phyloP scores from a whole-genome alignment of 2,329 filamentous ascomycete genomes.

The Aspergillus sclerotialis region DNA sequence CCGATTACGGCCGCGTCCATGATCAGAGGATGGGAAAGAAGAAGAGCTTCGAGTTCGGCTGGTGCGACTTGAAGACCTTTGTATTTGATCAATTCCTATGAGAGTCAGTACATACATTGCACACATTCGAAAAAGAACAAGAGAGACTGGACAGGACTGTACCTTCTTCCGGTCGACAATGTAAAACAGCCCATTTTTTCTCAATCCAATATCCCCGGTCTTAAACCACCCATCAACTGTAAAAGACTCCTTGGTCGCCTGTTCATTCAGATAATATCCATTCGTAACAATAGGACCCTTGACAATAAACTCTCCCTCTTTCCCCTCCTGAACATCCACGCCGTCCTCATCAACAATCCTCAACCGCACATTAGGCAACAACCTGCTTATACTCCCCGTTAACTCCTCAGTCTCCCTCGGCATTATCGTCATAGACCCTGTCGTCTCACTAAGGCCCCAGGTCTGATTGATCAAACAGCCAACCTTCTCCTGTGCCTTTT shows the following conservation, averaged over 20 bases:
- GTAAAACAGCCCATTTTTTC: constrained; percentile 67
- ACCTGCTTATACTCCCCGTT: constrained; percentile 64
- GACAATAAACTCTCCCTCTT: constrained; percentile 75
- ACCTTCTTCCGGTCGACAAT: constrained; percentile 79
- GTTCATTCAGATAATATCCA: constrained; percentile 81
- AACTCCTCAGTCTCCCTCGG: constrained; percentile 58
- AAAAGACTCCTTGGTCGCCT: constrained; percentile 76
- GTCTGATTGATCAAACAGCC: constrained; percentile 34
- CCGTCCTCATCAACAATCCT: constrained; percentile 64
- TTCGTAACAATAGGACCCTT: constrained; percentile 70
- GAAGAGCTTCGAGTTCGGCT: constrained; percentile 72
- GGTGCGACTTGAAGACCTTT: constrained; percentile 77
- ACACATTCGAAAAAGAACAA: constrained; percentile 30
- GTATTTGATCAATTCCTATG: constrained; percentile 4
- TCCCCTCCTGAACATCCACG: constrained; percentile 61
- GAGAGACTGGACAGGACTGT: constrained; percentile 67
- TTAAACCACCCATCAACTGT: constrained; percentile 72
- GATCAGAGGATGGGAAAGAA: constrained; percentile 68
- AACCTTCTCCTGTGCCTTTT: constrained; percentile 59
- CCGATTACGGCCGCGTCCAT: constrained; percentile 73
- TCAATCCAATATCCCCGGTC: constrained; percentile 69
- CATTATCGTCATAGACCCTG: constrained; percentile 56
- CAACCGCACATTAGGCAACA: constrained; percentile 58
- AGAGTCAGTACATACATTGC: background rate
- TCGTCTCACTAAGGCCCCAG: constrained; percentile 69